These are phyloP conservation scores for Saccharomycopsis phalli DNA, from an alignment of 1,139 yeast genomes.

Conservation along the genomic window DNA sequence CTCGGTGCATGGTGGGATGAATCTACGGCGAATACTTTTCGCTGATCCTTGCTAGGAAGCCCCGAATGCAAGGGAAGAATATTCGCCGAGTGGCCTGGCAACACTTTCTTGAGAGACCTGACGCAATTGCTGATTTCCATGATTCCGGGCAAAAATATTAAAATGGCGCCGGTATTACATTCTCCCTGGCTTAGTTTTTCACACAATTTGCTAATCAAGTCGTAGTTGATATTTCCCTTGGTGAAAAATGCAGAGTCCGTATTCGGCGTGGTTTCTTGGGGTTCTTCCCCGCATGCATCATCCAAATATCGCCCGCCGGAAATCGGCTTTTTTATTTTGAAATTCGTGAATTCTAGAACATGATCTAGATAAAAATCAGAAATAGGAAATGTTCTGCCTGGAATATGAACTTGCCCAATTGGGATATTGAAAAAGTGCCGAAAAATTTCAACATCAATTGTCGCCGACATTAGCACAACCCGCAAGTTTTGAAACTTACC, in stretches of 20 bases:
- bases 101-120: constrained; percentile 21
- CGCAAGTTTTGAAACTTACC: constrained; percentile 45
- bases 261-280: constrained; percentile 5
- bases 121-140: constrained; percentile 71
- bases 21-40: constrained; percentile 51
- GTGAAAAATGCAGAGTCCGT: constrained; percentile 51
- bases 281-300: constrained; percentile 22
- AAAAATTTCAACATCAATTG: constrained; percentile 70
- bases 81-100: constrained; percentile 21
- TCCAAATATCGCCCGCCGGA: background rate
- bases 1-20: constrained; percentile 31
- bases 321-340: constrained; percentile 31
- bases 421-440: constrained; percentile 44
- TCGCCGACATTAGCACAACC: constrained; percentile 87
- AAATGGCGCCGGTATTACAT: constrained; percentile 57
- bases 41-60: constrained; percentile 72
- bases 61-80: constrained; percentile 80
- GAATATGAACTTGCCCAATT: constrained; percentile 55
- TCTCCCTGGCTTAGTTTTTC: constrained; percentile 42
- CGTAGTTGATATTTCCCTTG: constrained; percentile 64
- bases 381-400: constrained; percentile 91
- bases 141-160: constrained; percentile 84
- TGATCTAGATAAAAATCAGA: constrained; percentile 64
- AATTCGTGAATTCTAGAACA: constrained; percentile 46
- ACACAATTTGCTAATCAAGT: constrained; percentile 53